Percentiles rank a stretch among this genome's conserved stretches.
Evolutionary conservation across 1,284 basidiomycete species (phyloP).

Genomic region (Leucoagaricus sp.): DNA sequence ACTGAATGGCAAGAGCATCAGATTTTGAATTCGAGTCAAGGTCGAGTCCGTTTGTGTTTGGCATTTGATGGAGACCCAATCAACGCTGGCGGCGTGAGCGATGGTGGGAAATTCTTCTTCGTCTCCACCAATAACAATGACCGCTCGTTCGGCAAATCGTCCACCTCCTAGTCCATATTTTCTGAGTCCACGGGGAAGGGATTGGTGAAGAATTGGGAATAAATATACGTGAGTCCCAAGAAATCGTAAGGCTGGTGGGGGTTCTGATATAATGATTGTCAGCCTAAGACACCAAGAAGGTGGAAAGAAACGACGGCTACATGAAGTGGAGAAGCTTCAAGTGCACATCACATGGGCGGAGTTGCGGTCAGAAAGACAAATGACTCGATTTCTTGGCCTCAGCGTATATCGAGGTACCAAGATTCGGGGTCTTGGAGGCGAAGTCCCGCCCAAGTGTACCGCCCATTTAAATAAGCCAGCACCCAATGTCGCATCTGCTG

Average conservation of each 20-base stretch:
- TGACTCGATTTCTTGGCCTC: too few species aligned
- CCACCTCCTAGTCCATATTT: too few species aligned
- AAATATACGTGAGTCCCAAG: conserved; percentile 4
- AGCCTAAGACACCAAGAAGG: not conserved
- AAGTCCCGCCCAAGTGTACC: conserved; percentile 1
- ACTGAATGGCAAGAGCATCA: too few species aligned
- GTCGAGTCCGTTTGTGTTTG: too few species aligned
- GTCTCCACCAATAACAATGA: too few species aligned
- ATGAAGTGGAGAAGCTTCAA: not conserved
- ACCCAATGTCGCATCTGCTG: conserved; percentile 4
- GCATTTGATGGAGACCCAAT: too few species aligned
- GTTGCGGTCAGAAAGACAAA: not conserved
- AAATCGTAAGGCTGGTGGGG: not conserved
- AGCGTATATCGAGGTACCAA: conserved; percentile 10
- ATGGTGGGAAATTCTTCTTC: too few species aligned
- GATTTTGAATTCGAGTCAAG: too few species aligned
- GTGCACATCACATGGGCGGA: not conserved
- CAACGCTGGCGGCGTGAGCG: too few species aligned
- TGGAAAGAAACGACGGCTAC: not conserved
- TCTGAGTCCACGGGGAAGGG: not conserved
- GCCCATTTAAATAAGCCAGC: not conserved
- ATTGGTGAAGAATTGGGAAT: not conserved
- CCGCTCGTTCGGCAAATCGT: too few species aligned
- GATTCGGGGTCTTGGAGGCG: not conserved
- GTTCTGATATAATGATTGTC: conserved; percentile 2